A percentile compares a stretch with the other conserved stretches of the same genome.
These are phyloP conservation scores for Colletotrichum theobromicola DNA, from an alignment of 2,329 filamentous ascomycete genomes.

Conservation along the genomic window DNA sequence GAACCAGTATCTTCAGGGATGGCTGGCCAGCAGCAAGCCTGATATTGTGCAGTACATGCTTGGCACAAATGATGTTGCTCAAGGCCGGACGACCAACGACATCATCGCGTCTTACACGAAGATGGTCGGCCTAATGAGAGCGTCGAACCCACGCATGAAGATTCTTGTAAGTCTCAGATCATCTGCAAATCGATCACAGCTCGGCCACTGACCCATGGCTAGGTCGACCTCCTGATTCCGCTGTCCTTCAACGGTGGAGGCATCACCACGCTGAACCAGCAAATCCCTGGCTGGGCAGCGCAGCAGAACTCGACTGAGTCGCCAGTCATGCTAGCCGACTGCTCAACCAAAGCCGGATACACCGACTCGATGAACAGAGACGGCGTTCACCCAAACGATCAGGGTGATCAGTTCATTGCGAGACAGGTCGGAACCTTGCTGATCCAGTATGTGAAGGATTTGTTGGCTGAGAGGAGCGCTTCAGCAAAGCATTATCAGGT, in stretches of 20 bases:
- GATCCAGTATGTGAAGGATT: conserved; percentile 34
- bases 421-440: conserved; percentile 34
- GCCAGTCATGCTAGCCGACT: conserved; percentile 45
- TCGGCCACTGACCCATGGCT: rapidly evolving
- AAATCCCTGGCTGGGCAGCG: conserved; percentile 42
- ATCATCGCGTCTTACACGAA: conserved; percentile 44
- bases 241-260: conserved; percentile 31
- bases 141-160: conserved; percentile 40
- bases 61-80: conserved; percentile 48
- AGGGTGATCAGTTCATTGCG: conserved; percentile 39
- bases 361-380: conserved; percentile 37
- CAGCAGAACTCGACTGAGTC: conserved; percentile 38
- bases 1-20: conserved; percentile 41
- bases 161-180: conserved; percentile 38
- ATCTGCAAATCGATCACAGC: neutral
- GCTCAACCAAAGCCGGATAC: conserved; percentile 37
- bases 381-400: conserved; percentile 44
- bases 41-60: conserved; percentile 52
- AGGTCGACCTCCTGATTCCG: conserved; percentile 47
- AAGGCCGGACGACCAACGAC: conserved; percentile 32
- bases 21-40: conserved; percentile 40
- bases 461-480: neutral
- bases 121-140: conserved; percentile 42
- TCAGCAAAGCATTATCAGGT: neutral
- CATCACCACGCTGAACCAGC: conserved; percentile 37